These are phyloP conservation scores for Boletellus deceptivus DNA, from an alignment of 1,284 basidiomycete genomes.

Conservation along the genomic window DNA sequence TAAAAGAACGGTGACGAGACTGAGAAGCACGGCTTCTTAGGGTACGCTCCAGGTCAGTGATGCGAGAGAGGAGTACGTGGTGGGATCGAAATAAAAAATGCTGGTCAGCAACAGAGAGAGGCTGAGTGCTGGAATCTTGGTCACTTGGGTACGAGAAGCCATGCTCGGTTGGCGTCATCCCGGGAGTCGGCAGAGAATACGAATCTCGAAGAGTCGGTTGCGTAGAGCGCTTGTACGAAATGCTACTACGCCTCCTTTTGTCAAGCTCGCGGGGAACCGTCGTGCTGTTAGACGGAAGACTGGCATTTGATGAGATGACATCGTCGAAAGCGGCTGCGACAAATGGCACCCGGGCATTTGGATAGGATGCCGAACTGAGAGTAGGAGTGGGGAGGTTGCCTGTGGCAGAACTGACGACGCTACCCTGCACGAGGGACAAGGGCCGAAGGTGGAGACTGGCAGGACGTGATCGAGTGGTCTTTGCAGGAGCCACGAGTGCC, in stretches of 20 bases:
- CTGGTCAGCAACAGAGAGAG: slow-evolving; percentile 65
- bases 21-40: slow-evolving; percentile 50
- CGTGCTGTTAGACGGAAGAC: slow-evolving; percentile 11
- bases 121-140: slow-evolving; percentile 40
- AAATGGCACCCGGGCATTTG: slow-evolving; percentile 47
- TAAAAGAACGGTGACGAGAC: slow-evolving; percentile 53
- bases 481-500: slow-evolving; percentile 21
- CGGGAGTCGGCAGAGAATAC: slow-evolving; percentile 64
- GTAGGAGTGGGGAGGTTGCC: slow-evolving; percentile 55
- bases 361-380: slow-evolving; percentile 44
- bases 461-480: slow-evolving; percentile 54
- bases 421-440: slow-evolving; percentile 62
- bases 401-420: slow-evolving; percentile 33
- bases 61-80: slow-evolving; percentile 72
- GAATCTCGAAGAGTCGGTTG: slow-evolving; percentile 39
- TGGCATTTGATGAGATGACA: slow-evolving; percentile 26
- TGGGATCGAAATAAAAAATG: slow-evolving; percentile 82
- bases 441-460: slow-evolving; percentile 65
- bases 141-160: slow-evolving; percentile 41
- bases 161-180: slow-evolving; percentile 63
- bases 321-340: slow-evolving; percentile 43
- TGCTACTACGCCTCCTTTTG: slow-evolving; percentile 55
- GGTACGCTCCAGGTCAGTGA: slow-evolving; percentile 73
- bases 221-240: slow-evolving; percentile 63
- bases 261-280: slow-evolving; percentile 8